A percentile compares a stretch with the other conserved stretches of the same genome.
Evolutionary conservation across 768 basidiomycete genomes (phyloP).

Genomic region (Termitomyces sp.): DNA sequence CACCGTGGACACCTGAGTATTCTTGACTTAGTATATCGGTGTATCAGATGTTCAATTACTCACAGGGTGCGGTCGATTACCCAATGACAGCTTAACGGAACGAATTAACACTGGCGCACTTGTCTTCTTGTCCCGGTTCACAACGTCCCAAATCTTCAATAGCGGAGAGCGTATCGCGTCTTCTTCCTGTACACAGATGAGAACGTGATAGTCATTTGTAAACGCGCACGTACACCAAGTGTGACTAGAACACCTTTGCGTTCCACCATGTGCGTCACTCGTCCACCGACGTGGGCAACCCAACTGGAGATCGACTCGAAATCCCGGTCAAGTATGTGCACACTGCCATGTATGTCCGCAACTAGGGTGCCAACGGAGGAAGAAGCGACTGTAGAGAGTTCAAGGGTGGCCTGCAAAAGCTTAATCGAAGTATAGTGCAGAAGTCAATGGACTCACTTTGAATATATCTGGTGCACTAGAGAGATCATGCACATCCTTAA

Average conservation of each 20-base stretch:
- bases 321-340: conserved; percentile 71
- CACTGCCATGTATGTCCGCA: conserved; percentile 82
- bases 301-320: conserved; percentile 73
- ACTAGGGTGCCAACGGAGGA: conserved; percentile 69
- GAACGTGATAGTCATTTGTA: background rate
- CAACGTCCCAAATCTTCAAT: conserved; percentile 88
- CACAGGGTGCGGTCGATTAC: conserved; percentile 78
- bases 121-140: conserved; percentile 62
- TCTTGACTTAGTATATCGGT: conserved; percentile 4
- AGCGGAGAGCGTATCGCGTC: conserved; percentile 60
- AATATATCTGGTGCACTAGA: conserved; percentile 74
- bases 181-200: conserved; percentile 61
- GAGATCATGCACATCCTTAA: conserved; percentile 79
- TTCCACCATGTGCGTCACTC: conserved; percentile 87
- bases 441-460: conserved; percentile 42
- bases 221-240: conserved; percentile 63
- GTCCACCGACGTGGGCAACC: conserved; percentile 75
- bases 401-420: conserved; percentile 47
- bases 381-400: conserved; percentile 67
- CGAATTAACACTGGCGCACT: conserved; percentile 63
- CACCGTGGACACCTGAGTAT: conserved; percentile 64
- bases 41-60: conserved; percentile 11
- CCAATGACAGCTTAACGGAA: conserved; percentile 72
- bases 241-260: conserved; percentile 80
- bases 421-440: background rate